Conservation (phyloP, 2,329 filamentous ascomycete species). For the Ophiostoma novo-ulmi region DNA sequence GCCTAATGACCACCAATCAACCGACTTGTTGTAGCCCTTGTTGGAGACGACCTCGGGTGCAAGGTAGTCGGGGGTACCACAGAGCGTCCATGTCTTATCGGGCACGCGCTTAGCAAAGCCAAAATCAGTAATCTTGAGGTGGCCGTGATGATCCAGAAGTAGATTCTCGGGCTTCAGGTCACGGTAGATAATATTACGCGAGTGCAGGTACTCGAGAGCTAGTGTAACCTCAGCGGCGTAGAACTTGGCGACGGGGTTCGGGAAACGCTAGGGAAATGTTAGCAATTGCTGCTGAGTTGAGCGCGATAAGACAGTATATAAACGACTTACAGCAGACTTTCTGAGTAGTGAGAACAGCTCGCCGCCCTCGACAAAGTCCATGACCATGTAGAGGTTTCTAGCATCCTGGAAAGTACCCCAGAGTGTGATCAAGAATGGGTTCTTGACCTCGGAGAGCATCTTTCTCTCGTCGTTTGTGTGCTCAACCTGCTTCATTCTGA, state of each 20-base stretch:
- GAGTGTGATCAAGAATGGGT: conserved; percentile 93
- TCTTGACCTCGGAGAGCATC: conserved; percentile 95
- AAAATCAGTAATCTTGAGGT: conserved; percentile 97
- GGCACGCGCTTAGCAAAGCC: conserved; percentile 97
- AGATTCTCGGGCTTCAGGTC: conserved; percentile 95
- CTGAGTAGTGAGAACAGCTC: conserved; percentile 92
- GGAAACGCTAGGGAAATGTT: conserved; percentile 68
- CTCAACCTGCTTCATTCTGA: conserved; percentile 99
- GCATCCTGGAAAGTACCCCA: conserved; percentile 98
- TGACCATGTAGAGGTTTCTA: conserved; percentile 98
- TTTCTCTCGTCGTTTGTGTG: conserved; percentile 96
- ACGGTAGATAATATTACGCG: conserved; percentile 93
- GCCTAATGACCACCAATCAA: conserved; percentile 98
- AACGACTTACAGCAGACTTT: conserved; percentile 71
- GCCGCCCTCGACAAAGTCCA: conserved; percentile 99
- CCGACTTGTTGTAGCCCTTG: conserved; percentile 99
- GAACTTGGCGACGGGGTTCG: conserved; percentile 97
- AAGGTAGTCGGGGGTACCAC: conserved; percentile 94
- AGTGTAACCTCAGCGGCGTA: conserved; percentile 96
- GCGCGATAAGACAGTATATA: background rate
- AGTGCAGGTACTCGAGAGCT: conserved; percentile 90
- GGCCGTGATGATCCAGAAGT: conserved; percentile 84
- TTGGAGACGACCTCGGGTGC: conserved; percentile 98
- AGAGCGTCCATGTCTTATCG: conserved; percentile 98
- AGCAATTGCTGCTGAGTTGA: background rate